Evolutionary conservation across 2,329 filamentous ascomycete species (phyloP).

Genomic region (Cordyceps militaris): DNA sequence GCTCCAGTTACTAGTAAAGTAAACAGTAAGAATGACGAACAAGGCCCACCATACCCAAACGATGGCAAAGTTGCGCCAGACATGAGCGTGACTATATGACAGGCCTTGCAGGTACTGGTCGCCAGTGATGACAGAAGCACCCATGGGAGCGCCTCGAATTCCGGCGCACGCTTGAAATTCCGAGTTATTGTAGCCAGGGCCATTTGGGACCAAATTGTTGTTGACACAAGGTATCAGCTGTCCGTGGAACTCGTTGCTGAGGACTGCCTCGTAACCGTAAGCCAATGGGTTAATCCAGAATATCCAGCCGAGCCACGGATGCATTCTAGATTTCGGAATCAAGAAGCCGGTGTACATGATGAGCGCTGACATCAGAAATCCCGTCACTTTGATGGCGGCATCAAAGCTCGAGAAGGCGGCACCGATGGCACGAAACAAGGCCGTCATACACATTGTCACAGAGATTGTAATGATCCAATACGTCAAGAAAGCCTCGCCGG

Average conservation of each 20-base stretch:
- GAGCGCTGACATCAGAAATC: not conserved
- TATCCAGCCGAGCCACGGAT: not conserved
- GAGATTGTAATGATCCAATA: not conserved
- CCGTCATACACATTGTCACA: not conserved
- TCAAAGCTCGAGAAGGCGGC: not conserved
- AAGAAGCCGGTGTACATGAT: too few species aligned
- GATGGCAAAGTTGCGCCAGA: too few species aligned
- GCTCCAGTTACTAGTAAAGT: too few species aligned
- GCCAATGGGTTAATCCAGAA: not conserved
- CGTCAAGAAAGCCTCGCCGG: too few species aligned
- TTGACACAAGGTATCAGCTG: not conserved
- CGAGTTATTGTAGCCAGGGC: not conserved
- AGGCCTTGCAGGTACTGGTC: too few species aligned
- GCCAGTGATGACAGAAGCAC: too few species aligned
- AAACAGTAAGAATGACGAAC: too few species aligned
- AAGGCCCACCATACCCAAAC: too few species aligned
- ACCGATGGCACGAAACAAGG: not conserved
- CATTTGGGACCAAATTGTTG: not conserved
- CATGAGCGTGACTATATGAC: too few species aligned
- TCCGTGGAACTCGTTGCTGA: not conserved
- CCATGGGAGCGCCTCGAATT: not conserved
- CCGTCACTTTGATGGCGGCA: not conserved
- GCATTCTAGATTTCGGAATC: not conserved
- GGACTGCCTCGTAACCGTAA: not conserved
- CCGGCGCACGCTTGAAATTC: not conserved